A percentile compares a stretch with the other conserved stretches of the same genome.
Conservation (phyloP, 2,329 filamentous ascomycete species). For the Graphium sp. region DNA sequence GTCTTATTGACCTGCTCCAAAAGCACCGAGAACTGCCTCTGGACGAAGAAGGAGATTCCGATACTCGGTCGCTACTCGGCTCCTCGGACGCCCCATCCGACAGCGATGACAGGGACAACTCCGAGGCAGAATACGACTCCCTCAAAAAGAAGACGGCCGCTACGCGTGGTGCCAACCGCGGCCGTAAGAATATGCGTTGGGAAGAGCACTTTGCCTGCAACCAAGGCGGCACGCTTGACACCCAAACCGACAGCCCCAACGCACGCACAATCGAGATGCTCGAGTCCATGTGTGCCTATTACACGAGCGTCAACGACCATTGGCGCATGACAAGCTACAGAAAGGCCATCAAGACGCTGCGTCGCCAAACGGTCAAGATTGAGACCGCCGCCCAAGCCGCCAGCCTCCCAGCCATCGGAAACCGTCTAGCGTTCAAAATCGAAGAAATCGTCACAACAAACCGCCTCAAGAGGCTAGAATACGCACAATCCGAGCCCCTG, state of each 20-base stretch:
- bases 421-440: slow-evolving; percentile 65
- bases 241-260: slow-evolving; percentile 47
- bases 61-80: slow-evolving; percentile 7
- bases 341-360: slow-evolving; percentile 57
- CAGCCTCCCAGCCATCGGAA: slow-evolving; percentile 50
- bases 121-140: slow-evolving; percentile 5
- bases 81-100: slow-evolving; percentile 4
- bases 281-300: slow-evolving; percentile 64
- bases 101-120: slow-evolving; percentile 7
- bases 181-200: slow-evolving; percentile 14
- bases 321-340: slow-evolving; percentile 67
- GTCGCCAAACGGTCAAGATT: slow-evolving; percentile 46
- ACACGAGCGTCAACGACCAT: slow-evolving; percentile 55
- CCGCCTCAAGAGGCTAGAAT: slow-evolving; percentile 53
- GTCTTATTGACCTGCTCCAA: slow-evolving; percentile 46
- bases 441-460: slow-evolving; percentile 74
- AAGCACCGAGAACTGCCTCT: slow-evolving; percentile 41
- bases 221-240: slow-evolving; percentile 27
- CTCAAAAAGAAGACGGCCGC: slow-evolving; percentile 7
- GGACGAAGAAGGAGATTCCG: slow-evolving; percentile 30
- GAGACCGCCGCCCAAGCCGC: slow-evolving; percentile 53
- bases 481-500: slow-evolving; percentile 48
- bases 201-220: slow-evolving; percentile 38
- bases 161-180: slow-evolving; percentile 6
- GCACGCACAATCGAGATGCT: slow-evolving; percentile 58